Base-by-base conservation (phyloP, 768 basidiomycete genomes). In the Psilocybe cubensis region DNA sequence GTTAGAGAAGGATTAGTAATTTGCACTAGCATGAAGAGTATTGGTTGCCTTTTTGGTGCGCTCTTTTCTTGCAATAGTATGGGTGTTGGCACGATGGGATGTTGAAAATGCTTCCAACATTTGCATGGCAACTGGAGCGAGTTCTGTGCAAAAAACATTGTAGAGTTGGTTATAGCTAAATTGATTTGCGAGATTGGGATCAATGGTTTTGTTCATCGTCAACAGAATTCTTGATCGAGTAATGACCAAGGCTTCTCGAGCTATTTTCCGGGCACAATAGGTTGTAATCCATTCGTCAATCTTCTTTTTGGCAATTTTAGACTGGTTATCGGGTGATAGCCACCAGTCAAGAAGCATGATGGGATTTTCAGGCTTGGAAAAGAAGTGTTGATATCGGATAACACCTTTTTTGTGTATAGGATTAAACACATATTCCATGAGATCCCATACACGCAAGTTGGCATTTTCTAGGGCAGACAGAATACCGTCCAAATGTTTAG, bases 301-400 rank as follows among this genome's bases (percentile, higher is more conserved):
- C 28, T 65, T 50, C 0, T 50, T 18, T 1, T 58, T 48, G 3
- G 47, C 69, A 0, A 52, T 59, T 1, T 46, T 12, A 28, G n/a
- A n/a, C n/a, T 60, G 68, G 40, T 67, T 70, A 10, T 52, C 18
- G 4, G 58, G 54, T 0, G 67, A 67, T 1, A 50, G 54, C 70
- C 72, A 75, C 53, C 63, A 63, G 33, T 71, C 53, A 1, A 77
- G 58, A 2, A 75, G 61, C 23, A 49, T 9, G 1, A 54, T 42
- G 0, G 56, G 57, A 18, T 29, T n/a, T 3, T 61, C 66, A 1
- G 11, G 8, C 10, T 46, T 5, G 4, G 23, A 17, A 33, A 74
- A 72, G 41, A 75, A 69, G 3, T 69, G 60, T 0, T 66, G 24
- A 59, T 62, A 72, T 9, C 68, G 64, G 1, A 53, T 35, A 1